Base-by-base conservation (phyloP, 208 protist genomes). In the Trypanosoma conorhini region DNA sequence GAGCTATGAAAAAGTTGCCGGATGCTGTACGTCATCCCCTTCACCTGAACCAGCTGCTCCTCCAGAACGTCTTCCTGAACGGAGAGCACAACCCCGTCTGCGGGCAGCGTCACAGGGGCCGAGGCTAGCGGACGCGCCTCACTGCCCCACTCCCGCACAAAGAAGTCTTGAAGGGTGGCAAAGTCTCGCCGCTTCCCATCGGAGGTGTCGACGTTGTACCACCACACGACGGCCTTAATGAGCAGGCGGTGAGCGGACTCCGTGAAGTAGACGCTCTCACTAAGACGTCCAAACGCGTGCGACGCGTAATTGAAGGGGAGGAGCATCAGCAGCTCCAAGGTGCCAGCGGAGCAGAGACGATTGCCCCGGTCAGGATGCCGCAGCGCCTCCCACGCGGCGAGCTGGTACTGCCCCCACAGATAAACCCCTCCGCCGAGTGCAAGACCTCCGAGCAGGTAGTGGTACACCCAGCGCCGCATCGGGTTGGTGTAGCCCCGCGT, bases 141-240 rank as follows among this genome's bases (percentile, higher is more conserved):
- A 9, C 67, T 21, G 21, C 59, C 72, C 89, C 88, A 94, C 64
- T 67, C 62, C 17, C 91, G 88, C 0, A 78, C 76, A 78, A 91
- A 96, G 64, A 96, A 96, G 42, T 93, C 80, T 66, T 96, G 86
- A 48, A 93, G 71, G 12, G 86, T 85, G 4, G 64, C 69, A 50
- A 91, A 92, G 10, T 82, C 42, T 15, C 62, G 24, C 44, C 65
- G 26, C 46, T 58, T 70, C 13, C 60, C 73, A 26, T 91, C 83
- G 0, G 71, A 65, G 64, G 90, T 67, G 55, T 89, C 78, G 22
- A 96, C 55, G 21, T 60, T 68, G 62, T 89, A 92, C 67, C 72
- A 88, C 72, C 77, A 71, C 21, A 89, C 61, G 19, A 92, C n/a
- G 0, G 44, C 68, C 5, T 80, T 58, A 38, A 89, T 89, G 35